phyloP scores from a whole-genome alignment of 129 eudicot species.

The Erigeron canadensis region DNA sequence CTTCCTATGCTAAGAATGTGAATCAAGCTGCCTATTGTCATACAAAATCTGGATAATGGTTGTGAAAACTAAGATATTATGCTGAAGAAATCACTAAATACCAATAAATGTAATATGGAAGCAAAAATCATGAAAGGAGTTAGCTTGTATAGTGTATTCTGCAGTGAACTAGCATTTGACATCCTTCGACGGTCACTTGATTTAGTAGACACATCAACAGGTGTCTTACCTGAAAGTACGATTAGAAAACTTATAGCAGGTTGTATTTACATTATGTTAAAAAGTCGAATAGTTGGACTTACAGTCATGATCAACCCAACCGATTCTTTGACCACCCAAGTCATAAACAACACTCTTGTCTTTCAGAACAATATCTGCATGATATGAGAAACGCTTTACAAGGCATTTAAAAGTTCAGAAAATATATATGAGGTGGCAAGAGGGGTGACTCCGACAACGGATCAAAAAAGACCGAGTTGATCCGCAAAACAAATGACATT shows the following conservation, averaged over 20 bases:
- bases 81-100: slow-evolving; percentile 2
- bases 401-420: background rate
- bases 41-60: background rate
- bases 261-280: background rate
- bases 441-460: too few species aligned
- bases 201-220: slow-evolving; percentile 72
- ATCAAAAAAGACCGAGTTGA: too few species aligned
- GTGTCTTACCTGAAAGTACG: slow-evolving; percentile 45
- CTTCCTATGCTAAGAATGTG: slow-evolving; percentile 15
- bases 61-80: slow-evolving; percentile 10
- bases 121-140: slow-evolving; percentile 36
- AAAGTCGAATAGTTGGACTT: slow-evolving; percentile 34
- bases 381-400: slow-evolving; percentile 2
- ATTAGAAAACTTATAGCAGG: background rate
- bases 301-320: slow-evolving; percentile 95
- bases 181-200: slow-evolving; percentile 56
- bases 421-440: background rate
- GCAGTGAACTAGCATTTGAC: slow-evolving; percentile 41
- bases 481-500: background rate
- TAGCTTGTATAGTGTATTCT: slow-evolving; percentile 23
- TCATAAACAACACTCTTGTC: slow-evolving; percentile 86
- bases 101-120: slow-evolving; percentile 36
- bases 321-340: slow-evolving; percentile 80
- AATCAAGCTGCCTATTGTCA: background rate
- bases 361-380: slow-evolving; percentile 82